Base-by-base conservation (phyloP, 1,284 basidiomycete species). In the Boletellus sp. region DNA sequence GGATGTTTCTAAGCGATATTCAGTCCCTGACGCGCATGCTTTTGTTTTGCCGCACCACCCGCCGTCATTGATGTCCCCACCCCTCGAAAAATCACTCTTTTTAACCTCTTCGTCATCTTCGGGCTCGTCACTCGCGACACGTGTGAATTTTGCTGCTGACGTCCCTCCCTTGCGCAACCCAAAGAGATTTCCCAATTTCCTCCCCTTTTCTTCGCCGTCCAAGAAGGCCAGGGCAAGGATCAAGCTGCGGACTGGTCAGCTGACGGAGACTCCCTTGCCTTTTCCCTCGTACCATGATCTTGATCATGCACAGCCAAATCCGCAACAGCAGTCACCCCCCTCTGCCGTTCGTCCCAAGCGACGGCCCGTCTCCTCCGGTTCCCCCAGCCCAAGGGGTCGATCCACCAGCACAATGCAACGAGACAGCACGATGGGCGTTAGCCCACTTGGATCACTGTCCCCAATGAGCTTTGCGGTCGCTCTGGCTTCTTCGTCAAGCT, bases 31-130 rank as follows among this genome's bases (percentile, higher is more conserved):
- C 23, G 36, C 26, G 0, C 60, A 65, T 16, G 49, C 44, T 3
- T 59, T 51, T 1, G 41, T 67, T 20, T 39, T 64, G 10, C 66
- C 66, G 5, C 52, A 47, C 14, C 59, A 59, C 35, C 64, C 66
- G 5, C 54, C 63, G 3, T 53, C 45, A 10, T 30, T 67, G 27
- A 68, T 53, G 64, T 66, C 64, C 4, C 52, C 59, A 1, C 63
- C 61, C 8, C 64, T 66, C 19, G 63, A 59, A 32, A 53, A 43
- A 34, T 48, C 54, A 0, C 54, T 66, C 20, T 67, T 64, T 41
- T 64, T 66, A 33, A 59, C 64, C 0, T 53, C 64, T 7, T 34
- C 63, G 1, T 21, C 41, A 22, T 53, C 59, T 13, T 51, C 50
- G 26, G 52, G 47, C 7, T 16, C 25, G n/a, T 61, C 61, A n/a